Evolutionary conservation across 352 stramenopile genomes (phyloP).

Genomic region (Blastocystis hominis): DNA sequence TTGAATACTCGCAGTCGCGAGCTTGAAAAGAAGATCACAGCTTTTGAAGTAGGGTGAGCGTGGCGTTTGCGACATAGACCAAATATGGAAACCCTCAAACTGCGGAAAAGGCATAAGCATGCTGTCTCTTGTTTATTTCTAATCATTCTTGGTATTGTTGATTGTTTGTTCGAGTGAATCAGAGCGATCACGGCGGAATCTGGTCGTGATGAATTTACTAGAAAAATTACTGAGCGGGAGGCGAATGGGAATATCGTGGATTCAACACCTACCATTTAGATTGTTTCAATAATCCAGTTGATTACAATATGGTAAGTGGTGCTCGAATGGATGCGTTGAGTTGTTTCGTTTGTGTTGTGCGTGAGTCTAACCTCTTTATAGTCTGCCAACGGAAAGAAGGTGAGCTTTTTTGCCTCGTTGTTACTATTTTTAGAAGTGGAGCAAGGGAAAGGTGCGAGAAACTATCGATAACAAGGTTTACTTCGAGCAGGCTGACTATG

Average conservation of each 20-base stretch:
- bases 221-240: not conserved
- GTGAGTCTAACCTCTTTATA: slow-evolving; percentile 20
- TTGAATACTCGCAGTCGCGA: slow-evolving; percentile 38
- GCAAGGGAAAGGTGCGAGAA: slow-evolving; percentile 58
- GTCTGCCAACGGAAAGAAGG: slow-evolving; percentile 57
- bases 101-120: not conserved
- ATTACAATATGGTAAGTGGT: slow-evolving; percentile 57
- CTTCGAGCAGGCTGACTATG: slow-evolving; percentile 53
- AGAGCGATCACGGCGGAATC: not conserved
- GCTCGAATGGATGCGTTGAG: not conserved
- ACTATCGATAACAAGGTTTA: slow-evolving; percentile 58
- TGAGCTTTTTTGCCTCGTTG: not conserved
- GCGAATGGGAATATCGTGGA: not conserved
- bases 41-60: not conserved
- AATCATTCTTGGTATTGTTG: not conserved
- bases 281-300: slow-evolving; percentile 45
- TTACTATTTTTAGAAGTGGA: slow-evolving; percentile 52
- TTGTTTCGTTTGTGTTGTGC: not conserved
- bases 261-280: not conserved
- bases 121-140: not conserved
- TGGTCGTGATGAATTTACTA: not conserved
- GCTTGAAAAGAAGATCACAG: slow-evolving; percentile 22
- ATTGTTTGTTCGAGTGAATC: not conserved
- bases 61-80: not conserved
- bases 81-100: slow-evolving; percentile 24